phyloP scores from a whole-genome alignment of 2,329 filamentous ascomycete species.

The Ceratocystis harringtonii region DNA sequence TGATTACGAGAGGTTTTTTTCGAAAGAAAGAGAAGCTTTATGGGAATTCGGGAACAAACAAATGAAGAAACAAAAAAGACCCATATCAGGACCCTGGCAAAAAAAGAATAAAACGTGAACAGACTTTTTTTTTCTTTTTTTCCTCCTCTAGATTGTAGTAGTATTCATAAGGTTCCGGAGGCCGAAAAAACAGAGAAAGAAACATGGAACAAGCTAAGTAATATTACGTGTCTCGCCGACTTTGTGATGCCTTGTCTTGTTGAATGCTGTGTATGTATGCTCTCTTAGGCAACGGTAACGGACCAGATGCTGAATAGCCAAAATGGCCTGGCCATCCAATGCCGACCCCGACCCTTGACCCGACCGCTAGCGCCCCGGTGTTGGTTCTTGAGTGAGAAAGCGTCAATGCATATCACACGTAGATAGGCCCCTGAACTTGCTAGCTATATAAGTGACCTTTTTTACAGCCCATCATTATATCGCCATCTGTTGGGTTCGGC shows the following conservation, averaged over 20 bases:
- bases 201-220: slow-evolving; percentile 17
- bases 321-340: too few species aligned
- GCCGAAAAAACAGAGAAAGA: slow-evolving; percentile 19
- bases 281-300: too few species aligned
- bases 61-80: slow-evolving; percentile 15
- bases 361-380: too few species aligned
- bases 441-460: too few species aligned
- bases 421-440: too few species aligned
- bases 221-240: not conserved
- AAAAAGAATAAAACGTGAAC: slow-evolving; percentile 15
- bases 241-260: not conserved
- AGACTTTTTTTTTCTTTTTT: slow-evolving; percentile 4
- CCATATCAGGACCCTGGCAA: slow-evolving; percentile 13
- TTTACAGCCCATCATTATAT: too few species aligned
- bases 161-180: not conserved
- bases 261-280: not conserved
- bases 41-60: slow-evolving; percentile 11
- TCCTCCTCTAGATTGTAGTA: slow-evolving; percentile 3
- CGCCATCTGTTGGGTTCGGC: too few species aligned
- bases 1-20: slow-evolving; percentile 17
- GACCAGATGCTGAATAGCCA: too few species aligned
- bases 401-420: too few species aligned
- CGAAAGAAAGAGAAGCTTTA: slow-evolving; percentile 14
- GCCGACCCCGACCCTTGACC: too few species aligned
- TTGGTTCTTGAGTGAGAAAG: too few species aligned